Base-by-base conservation (phyloP, 2,329 filamentous ascomycete genomes). In the Fusarium decemcellulare region DNA sequence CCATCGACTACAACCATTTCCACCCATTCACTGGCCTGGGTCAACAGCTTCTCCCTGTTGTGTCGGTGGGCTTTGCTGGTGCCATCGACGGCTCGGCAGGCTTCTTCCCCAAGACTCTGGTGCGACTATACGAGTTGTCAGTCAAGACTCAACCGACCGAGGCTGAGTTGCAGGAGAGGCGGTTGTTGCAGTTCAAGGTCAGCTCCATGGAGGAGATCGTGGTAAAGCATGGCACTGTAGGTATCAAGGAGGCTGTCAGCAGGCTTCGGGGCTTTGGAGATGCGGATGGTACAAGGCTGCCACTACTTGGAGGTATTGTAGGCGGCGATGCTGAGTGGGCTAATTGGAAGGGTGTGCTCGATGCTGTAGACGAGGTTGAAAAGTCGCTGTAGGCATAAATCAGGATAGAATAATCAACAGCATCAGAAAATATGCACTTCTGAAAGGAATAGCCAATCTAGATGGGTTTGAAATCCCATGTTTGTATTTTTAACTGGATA, bases 21-120 rank as follows among this genome's bases (percentile, higher is more conserved):
- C 84, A 83, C 69, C 86, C 88, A 32, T 92, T 88, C 80, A 90
- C 88, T 5, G 90, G 90, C 0, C 83, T 91, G 2, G 90, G 90
- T 4, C 90, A 92, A 75, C 90, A 91, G 74, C 82, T 91, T 4
- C 84, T 90, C 3, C 88, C 89, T 1, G 85, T 88, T 4, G 78
- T 90, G 3, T 82, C 86, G 16, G 83, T 91, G 29, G 88, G 88
- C 37, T 86, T 86, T 34, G 86, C 84, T 3, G 89, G 88, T 15
- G 87, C 87, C 32, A 90, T 91, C 54, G 89, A 91, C 64, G 89
- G 87, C 2, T 83, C 89, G 4, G 88, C 89, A 0, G 87, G 86
- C 3, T 85, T 91, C 79, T 92, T 90, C 77, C 90, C 90, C 15
- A 87, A 87, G 73, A 85, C 87, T 0, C 83, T 92, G 1, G 86